Base-by-base conservation (phyloP, 306 rosid species). In the Lupinus albus region DNA sequence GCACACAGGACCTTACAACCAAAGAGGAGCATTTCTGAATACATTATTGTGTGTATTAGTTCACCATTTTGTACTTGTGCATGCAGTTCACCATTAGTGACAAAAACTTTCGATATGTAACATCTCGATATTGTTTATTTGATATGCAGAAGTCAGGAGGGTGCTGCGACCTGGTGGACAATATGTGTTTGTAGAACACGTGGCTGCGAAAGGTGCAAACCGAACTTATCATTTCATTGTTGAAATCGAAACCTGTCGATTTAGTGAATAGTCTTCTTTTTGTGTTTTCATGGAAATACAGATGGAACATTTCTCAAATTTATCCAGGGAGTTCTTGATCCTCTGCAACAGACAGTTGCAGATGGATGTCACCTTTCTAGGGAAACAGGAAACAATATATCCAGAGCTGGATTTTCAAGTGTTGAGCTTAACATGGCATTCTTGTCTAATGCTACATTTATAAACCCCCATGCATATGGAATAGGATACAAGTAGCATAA, bases 351-450 rank as follows among this genome's bases (percentile, higher is more conserved):
- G 74, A 74, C 75, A 45, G 6, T 88, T 42, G 41, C 82, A 49
- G 99, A 88, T 73, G 91, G 94, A 35, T 93, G 97, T 67, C 90
- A 86, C 68, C 88, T 93, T 57, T 83, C 87, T 32, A 72, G 94
- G 64, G 83, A 84, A 67, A 88, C 91, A n/a, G 89, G 84, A 69
- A 50, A 44, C 45, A 41, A 14, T 8, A 88, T 93, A 80, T 73
- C 82, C 11, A 70, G 36, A 41, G 89, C 91, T 8, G 96, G 88
- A 73, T 89, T 93, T 78, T 80, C 96, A 9, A 62, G 55, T 35
- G 80, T 90, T 57, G 85, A 88, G 64, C 79, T 90, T 14, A 78
- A 71, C 65, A 71, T 32, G 60, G 71, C 82, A 64, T 70, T 58
- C 74, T 44, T 92, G 64, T 81, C 87, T 28, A 87, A 35, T 25